These are phyloP conservation scores for Penicillium cataractarum DNA, from an alignment of 495 filamentous ascomycete genomes.

Conservation along the genomic window DNA sequence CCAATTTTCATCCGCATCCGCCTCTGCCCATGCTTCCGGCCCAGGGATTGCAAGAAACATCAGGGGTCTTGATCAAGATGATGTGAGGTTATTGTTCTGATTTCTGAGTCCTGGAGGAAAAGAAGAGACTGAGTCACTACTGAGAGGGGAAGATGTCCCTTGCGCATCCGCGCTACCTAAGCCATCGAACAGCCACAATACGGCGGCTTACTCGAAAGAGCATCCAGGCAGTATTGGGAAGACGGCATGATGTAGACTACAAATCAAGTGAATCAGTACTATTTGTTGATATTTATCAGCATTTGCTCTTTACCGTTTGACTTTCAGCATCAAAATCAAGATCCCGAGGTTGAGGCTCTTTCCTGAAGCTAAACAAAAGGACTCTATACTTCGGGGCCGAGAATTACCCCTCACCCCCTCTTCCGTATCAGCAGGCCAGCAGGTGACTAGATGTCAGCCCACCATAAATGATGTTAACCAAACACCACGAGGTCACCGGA, in stretches of 20 bases:
- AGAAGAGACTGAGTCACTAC: neutral
- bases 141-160: neutral
- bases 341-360: neutral
- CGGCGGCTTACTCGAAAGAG: neutral
- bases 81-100: neutral
- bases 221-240: too few relatives aligned
- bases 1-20: neutral
- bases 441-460: neutral
- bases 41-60: constrained; percentile 1
- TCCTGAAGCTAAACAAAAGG: neutral
- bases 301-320: neutral
- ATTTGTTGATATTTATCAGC: neutral
- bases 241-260: neutral
- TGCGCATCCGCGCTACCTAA: neutral
- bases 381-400: neutral
- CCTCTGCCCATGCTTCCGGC: neutral
- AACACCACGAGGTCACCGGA: too few relatives aligned
- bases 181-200: neutral
- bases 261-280: neutral
- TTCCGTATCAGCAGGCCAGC: neutral
- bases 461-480: too few relatives aligned
- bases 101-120: neutral
- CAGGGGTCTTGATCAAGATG: neutral
- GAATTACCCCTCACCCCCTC: too few relatives aligned
- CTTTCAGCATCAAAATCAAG: neutral